Base-by-base conservation (phyloP, 306 rosid species). In the Inga oerstediana region DNA sequence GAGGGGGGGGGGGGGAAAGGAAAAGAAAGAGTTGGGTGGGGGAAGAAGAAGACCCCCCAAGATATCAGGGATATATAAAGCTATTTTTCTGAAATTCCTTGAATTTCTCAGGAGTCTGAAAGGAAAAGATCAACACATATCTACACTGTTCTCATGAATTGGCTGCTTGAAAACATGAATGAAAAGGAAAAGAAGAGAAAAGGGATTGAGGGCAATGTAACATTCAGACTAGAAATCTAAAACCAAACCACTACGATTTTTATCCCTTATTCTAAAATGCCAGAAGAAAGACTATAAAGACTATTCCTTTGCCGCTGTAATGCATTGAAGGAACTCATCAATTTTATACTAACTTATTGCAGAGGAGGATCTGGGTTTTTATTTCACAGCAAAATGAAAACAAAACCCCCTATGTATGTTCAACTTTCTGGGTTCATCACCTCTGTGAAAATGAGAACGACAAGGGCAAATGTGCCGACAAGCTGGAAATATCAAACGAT, bases 401-500 rank as follows among this genome's bases (percentile, higher is more conserved):
- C 48, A 74, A 59, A 76, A 67, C 32, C 37, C 87, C 86, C 68
- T 10, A 77, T 6, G 20, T 52, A 49, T 61, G 62, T 84, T 80
- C 79, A 85, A 67, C 79, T 44, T 70, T 65, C 82, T 67, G 76
- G 79, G 79, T 52, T 5, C 74, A 82, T 77, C 88, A 88, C 96
- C 88, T 89, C 85, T 89, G 87, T 49, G 88, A 87, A 75, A 84
- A 89, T 71, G 99, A 87, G 89, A 91, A 91, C 10, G 98, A 46
- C 85, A 89, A 45, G 7, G 98, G 97, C 74, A 89, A 72, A 87
- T 92, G 92, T 81, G 88, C 89, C 89, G 91, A 65, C 90, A 92
- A 59, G 93, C 87, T 91, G n/a, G 98, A 92, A 81, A 88, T 89
- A 82, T 97, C 98, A 78, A 97, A 94, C 86, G 90, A 82, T 87